These are phyloP conservation scores for Arthromyces matolae DNA, from an alignment of 768 basidiomycete species.

Conservation along the genomic window DNA sequence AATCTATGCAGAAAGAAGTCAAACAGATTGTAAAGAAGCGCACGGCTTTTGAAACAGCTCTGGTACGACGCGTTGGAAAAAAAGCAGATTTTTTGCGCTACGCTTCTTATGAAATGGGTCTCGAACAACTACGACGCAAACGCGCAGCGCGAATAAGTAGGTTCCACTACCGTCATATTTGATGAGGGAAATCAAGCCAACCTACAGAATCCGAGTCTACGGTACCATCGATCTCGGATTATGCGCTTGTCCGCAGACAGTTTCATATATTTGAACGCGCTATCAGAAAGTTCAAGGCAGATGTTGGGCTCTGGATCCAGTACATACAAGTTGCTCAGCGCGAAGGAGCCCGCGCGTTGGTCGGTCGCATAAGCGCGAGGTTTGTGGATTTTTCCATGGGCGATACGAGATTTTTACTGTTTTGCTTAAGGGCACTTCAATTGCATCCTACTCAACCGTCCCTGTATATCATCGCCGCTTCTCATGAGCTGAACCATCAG, in stretches of 20 bases:
- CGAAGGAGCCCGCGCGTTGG: conserved; percentile 74
- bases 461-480: conserved; percentile 81
- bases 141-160: conserved; percentile 68
- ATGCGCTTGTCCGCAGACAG: conserved; percentile 78
- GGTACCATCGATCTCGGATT: conserved; percentile 73
- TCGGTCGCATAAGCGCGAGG: conserved; percentile 81
- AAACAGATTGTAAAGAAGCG: conserved; percentile 83
- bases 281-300: conserved; percentile 81
- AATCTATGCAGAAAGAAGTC: conserved; percentile 58
- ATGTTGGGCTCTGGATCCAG: conserved; percentile 84
- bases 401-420: conserved; percentile 1
- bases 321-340: conserved; percentile 83
- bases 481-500: conserved; percentile 72
- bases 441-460: conserved; percentile 76
- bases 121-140: conserved; percentile 78
- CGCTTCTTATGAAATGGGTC: conserved; percentile 85
- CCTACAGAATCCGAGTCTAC: conserved; percentile 39
- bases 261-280: conserved; percentile 91
- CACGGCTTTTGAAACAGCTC: conserved; percentile 77
- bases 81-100: conserved; percentile 90
- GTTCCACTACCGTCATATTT: conserved; percentile 18
- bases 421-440: conserved; percentile 75
- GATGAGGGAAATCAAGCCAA: not conserved
- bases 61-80: conserved; percentile 79
- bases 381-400: conserved; percentile 28